These are phyloP conservation scores for Quercus phellos DNA, from an alignment of 331 rosid species.

Conservation along the genomic window DNA sequence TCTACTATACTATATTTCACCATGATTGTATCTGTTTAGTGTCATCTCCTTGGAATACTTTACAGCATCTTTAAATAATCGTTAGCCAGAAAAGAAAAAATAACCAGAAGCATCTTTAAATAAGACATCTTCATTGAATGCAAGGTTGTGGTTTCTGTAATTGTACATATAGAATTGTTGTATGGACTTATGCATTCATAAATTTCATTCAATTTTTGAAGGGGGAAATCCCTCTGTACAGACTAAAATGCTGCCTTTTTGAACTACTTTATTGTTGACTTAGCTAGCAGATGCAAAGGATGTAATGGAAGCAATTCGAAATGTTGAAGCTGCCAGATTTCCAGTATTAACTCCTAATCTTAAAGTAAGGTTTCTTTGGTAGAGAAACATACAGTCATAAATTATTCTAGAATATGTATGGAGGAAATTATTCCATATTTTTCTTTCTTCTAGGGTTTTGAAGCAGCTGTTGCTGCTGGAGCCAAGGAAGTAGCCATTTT, in stretches of 20 bases:
- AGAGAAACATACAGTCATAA: neutral
- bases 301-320: constrained; percentile 62
- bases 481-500: constrained; percentile 90
- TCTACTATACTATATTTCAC: neutral
- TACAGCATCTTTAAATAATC: neutral
- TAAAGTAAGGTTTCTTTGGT: constrained; percentile 47
- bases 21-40: neutral
- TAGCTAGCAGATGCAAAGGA: constrained; percentile 94
- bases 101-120: neutral
- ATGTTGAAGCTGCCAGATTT: constrained; percentile 63
- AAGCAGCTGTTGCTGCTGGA: constrained; percentile 84
- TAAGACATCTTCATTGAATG: neutral
- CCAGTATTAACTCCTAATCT: constrained; percentile 83
- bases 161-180: neutral
- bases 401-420: constrained; percentile 3
- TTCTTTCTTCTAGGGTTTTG: constrained; percentile 68
- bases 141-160: neutral
- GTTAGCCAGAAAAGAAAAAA: too few species aligned
- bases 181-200: neutral
- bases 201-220: neutral
- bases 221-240: neutral
- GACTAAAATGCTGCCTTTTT: neutral
- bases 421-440: constrained; percentile 15
- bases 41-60: neutral
- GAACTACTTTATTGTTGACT: constrained; percentile 8